These are phyloP conservation scores for Fusarium falciforme DNA, from an alignment of 2,329 filamentous ascomycete genomes.

Conservation along the genomic window DNA sequence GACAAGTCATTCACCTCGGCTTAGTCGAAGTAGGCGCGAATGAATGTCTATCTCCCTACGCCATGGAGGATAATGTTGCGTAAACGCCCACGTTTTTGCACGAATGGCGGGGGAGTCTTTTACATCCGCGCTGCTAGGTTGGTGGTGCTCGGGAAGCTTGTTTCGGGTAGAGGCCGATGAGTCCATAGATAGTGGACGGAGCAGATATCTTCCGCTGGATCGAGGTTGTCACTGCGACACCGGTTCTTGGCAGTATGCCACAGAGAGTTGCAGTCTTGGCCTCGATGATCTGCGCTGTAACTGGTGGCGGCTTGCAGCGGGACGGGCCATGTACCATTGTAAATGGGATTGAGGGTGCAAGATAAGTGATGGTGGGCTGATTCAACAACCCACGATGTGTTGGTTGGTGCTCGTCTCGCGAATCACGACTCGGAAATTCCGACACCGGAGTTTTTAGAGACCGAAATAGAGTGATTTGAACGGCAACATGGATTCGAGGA, in stretches of 20 bases:
- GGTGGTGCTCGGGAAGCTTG: conserved; percentile 6
- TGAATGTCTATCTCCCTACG: background rate
- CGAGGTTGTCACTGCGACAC: background rate
- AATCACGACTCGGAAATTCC: background rate
- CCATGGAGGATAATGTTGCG: conserved; percentile 11
- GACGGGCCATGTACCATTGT: background rate
- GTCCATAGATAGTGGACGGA: background rate
- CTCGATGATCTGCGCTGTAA: background rate
- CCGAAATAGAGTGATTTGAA: background rate
- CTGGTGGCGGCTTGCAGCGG: background rate
- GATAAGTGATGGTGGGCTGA: conserved; percentile 2
- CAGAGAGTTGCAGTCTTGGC: background rate
- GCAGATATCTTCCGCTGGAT: background rate
- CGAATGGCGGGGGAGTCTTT: conserved; percentile 25
- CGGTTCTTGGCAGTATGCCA: background rate
- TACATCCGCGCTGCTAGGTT: conserved; percentile 4
- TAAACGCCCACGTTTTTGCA: conserved; percentile 28
- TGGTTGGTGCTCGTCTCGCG: background rate
- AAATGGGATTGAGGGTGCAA: background rate
- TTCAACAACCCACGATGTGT: background rate
- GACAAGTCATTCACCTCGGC: conserved; percentile 14
- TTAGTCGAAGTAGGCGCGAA: conserved; percentile 12
- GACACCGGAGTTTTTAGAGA: background rate
- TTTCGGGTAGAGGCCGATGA: conserved; percentile 22
- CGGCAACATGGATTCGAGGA: background rate